Conservation (phyloP, 2,329 filamentous ascomycete species). For the Monascus ruber region DNA sequence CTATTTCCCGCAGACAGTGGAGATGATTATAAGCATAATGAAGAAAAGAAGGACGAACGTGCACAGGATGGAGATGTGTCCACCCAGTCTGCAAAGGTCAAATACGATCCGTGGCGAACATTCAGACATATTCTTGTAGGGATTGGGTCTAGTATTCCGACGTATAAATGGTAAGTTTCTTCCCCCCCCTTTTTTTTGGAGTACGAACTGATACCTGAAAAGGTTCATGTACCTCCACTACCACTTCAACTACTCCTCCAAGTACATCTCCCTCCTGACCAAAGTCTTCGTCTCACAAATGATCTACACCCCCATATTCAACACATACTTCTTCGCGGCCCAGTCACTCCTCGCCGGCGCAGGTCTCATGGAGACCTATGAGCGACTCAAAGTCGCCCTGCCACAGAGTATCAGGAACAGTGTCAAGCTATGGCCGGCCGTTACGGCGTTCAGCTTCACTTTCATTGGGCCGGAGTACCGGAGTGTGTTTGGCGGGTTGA, state of each 20-base stretch:
- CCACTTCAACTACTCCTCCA: conserved; percentile 74
- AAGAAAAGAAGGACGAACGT: conserved; percentile 16
- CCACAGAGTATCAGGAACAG: conserved; percentile 67
- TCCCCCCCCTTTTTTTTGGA: neutral
- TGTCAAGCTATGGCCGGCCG: conserved; percentile 77
- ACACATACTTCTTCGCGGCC: conserved; percentile 69
- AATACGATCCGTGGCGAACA: conserved; percentile 59
- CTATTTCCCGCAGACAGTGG: conserved; percentile 38
- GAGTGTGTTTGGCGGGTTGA: conserved; percentile 64
- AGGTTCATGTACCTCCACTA: conserved; percentile 71
- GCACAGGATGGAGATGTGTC: conserved; percentile 13
- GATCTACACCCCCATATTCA: conserved; percentile 73
- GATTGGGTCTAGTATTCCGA: conserved; percentile 60
- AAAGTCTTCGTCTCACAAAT: conserved; percentile 75
- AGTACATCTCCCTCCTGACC: conserved; percentile 55
- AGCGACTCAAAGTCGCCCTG: conserved; percentile 63
- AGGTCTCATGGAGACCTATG: conserved; percentile 49
- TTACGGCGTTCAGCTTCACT: conserved; percentile 79
- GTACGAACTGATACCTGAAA: conserved; percentile 1
- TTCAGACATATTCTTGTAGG: conserved; percentile 64
- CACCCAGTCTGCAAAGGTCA: conserved; percentile 27
- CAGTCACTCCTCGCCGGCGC: conserved; percentile 66
- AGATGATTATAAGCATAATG: conserved; percentile 27
- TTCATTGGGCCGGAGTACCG: conserved; percentile 70
- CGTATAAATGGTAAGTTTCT: conserved; percentile 61